phyloP scores from a whole-genome alignment of 2,329 filamentous ascomycete species.

The Colletotrichum orchidophilum region DNA sequence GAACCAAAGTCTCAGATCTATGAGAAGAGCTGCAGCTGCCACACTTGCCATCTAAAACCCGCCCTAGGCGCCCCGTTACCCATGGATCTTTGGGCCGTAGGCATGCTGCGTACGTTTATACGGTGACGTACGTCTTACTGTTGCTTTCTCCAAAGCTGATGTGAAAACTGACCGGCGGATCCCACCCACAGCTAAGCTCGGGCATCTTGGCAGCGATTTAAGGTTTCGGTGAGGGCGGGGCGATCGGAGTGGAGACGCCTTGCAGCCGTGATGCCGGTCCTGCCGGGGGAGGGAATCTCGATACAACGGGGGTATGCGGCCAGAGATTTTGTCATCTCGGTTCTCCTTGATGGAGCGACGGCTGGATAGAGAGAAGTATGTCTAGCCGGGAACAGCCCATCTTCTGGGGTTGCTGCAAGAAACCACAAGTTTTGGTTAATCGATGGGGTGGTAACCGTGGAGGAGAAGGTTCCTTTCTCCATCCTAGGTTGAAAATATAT shows the following conservation, averaged over 20 bases:
- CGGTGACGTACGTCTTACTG: not conserved
- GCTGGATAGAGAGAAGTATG: not conserved
- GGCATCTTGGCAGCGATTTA: not conserved
- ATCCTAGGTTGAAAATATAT: too few species aligned
- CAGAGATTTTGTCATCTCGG: not conserved
- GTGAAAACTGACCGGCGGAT: not conserved
- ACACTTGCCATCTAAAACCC: slow-evolving; percentile 12
- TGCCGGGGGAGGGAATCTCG: not conserved
- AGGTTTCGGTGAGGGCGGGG: slow-evolving; percentile 8
- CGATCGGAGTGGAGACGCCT: not conserved
- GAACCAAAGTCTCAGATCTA: not conserved
- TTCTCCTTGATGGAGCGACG: not conserved
- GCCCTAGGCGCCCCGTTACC: not conserved
- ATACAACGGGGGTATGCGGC: not conserved
- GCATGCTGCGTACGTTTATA: not conserved
- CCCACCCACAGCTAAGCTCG: slow-evolving; percentile 1
- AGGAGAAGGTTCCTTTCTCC: too few species aligned
- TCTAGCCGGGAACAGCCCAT: not conserved
- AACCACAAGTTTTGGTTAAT: not conserved
- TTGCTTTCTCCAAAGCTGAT: not conserved
- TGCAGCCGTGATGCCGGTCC: not conserved
- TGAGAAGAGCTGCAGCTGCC: not conserved
- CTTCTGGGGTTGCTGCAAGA: not conserved
- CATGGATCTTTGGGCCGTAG: not conserved
- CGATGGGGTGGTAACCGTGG: too few species aligned